These are phyloP conservation scores for Ophiognomonia clavigignenti-juglandacearum DNA, from an alignment of 2,329 filamentous ascomycete species.

Conservation along the genomic window DNA sequence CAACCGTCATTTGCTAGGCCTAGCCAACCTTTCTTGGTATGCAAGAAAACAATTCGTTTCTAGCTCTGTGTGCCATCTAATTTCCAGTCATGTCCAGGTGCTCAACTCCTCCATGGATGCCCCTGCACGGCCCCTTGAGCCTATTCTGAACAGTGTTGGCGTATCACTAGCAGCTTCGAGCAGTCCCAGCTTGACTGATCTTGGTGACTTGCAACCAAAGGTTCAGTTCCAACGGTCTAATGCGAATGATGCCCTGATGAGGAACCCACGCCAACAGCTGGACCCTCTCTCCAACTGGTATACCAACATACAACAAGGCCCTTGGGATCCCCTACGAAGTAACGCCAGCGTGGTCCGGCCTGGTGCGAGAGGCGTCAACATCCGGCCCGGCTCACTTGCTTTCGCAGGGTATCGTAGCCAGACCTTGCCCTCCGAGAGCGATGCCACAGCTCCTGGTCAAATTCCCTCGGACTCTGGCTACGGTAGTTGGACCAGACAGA, in stretches of 20 bases:
- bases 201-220: slow-evolving; percentile 7
- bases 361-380: neutral
- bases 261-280: slow-evolving; percentile 1
- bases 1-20: neutral
- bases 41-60: slow-evolving; percentile 9
- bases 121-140: slow-evolving; percentile 18
- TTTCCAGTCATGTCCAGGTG: slow-evolving; percentile 17
- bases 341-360: neutral
- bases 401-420: slow-evolving; percentile 3
- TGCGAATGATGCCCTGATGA: slow-evolving; percentile 1
- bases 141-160: slow-evolving; percentile 12
- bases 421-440: slow-evolving; percentile 14
- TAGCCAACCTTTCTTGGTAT: slow-evolving; percentile 8
- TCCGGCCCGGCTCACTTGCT: neutral
- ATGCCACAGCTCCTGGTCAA: slow-evolving; percentile 25
- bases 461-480: slow-evolving; percentile 43
- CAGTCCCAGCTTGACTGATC: neutral
- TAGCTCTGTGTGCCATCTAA: slow-evolving; percentile 11
- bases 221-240: neutral
- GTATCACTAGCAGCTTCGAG: slow-evolving; percentile 14
- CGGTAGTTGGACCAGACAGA: slow-evolving; percentile 36
- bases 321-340: slow-evolving; percentile 12
- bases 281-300: slow-evolving; percentile 5
- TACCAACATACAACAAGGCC: neutral
- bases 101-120: slow-evolving; percentile 18